These are phyloP conservation scores for Xylaria digitata DNA, from an alignment of 2,329 filamentous ascomycete genomes.

Conservation along the genomic window DNA sequence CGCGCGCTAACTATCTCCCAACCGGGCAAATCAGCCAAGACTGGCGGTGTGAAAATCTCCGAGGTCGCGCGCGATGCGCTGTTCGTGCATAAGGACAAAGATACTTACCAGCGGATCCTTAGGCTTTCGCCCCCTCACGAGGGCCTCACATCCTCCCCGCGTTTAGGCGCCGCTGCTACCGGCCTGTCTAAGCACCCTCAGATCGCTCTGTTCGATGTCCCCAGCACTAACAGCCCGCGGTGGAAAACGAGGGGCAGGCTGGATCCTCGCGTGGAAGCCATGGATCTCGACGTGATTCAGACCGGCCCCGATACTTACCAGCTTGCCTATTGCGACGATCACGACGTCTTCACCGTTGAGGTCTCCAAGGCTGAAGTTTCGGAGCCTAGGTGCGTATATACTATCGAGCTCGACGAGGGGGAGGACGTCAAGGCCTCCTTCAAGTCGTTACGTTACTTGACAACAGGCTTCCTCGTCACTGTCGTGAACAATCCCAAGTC, in stretches of 20 bases:
- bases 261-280: slow-evolving; percentile 67
- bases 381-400: slow-evolving; percentile 66
- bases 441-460: slow-evolving; percentile 69
- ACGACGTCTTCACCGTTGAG: slow-evolving; percentile 76
- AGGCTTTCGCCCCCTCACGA: slow-evolving; percentile 64
- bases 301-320: slow-evolving; percentile 71
- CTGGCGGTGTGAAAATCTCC: slow-evolving; percentile 57
- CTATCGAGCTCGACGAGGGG: slow-evolving; percentile 61
- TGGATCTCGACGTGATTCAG: slow-evolving; percentile 77
- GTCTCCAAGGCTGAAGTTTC: slow-evolving; percentile 56
- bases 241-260: slow-evolving; percentile 63
- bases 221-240: slow-evolving; percentile 62
- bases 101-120: slow-evolving; percentile 69
- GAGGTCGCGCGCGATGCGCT: slow-evolving; percentile 65
- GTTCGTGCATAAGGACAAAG: slow-evolving; percentile 64
- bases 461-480: slow-evolving; percentile 67
- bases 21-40: slow-evolving; percentile 49
- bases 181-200: slow-evolving; percentile 80
- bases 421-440: slow-evolving; percentile 61
- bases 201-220: slow-evolving; percentile 82
- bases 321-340: slow-evolving; percentile 81
- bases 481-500: slow-evolving; percentile 69
- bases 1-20: slow-evolving; percentile 74
- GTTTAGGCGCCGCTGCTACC: slow-evolving; percentile 82
- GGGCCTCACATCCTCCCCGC: slow-evolving; percentile 57